Evolutionary conservation across 2,329 filamentous ascomycete genomes (phyloP), one percentile per base, ranked within the genome.

Genomic region (Cordyceps cateniannulata): DNA sequence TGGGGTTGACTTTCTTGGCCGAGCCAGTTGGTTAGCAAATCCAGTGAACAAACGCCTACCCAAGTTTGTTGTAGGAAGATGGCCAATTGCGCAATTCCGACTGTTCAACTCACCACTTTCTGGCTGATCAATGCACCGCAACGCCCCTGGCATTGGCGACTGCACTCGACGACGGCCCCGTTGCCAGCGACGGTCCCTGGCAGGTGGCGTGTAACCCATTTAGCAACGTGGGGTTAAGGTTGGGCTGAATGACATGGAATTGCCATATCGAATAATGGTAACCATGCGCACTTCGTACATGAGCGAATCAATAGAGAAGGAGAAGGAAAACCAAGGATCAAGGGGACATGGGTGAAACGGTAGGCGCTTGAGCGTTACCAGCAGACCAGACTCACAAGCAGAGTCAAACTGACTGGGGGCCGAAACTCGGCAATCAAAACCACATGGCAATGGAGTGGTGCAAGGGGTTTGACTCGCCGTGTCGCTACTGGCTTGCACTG

Each of bases 401-500:
- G 7, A n/a, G 22, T 48, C 45, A 52, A 5, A 9, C 12, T 24
- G n/a, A 20, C 32, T 10, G 53, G 42, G 42, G 27, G 42, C 27
- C 27, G 14, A 56, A 56, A 38, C 52, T 10, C 9, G 40, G 32
- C 25, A 29, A 14, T 9, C 27, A 22, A 47, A 24, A 20, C 42
- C 53, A 56, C 53, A 56, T 56, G 53, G 53, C 53, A 56, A 56
- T 56, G 24, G 51, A 54, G 16, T 20, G 24, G 24, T 44, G 42
- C 42, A 56, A 20, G 53, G 53, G 44, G 20, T 4, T 16, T 56
- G 53, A 56, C 53, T 56, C 53, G 53, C 38, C 27, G 53, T 8
- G 6, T 25, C 27, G 14, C 12, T 14, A 22, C 10, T 25, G 27
- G 25, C 25, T 25, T 24, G 44, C 25, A 56, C 40, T 42, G 40